Evolutionary conservation across 345 rosid species (phyloP).

Genomic region (Garcia nutans): DNA sequence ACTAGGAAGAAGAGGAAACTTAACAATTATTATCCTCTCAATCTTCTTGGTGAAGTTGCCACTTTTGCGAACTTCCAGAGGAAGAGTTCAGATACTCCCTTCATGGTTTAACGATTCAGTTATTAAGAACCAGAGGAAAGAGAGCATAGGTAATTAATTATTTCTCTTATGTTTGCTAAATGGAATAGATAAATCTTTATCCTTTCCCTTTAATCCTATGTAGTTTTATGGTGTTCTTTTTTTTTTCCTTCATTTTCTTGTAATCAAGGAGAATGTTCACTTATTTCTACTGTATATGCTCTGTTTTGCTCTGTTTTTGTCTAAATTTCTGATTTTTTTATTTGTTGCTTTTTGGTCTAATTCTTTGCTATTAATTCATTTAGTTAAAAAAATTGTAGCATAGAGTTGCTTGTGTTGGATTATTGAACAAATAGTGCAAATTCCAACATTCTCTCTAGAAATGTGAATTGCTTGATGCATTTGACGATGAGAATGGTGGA

Average conservation of each 20-base stretch:
- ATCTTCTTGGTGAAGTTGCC: conserved; percentile 75
- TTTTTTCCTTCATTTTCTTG: conserved; percentile 9
- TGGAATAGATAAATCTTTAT: background rate
- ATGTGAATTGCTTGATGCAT: conserved; percentile 48
- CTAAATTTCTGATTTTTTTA: background rate
- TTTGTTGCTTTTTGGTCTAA: background rate
- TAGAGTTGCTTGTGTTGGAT: conserved; percentile 37
- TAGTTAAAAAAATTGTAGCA: conserved; percentile 32
- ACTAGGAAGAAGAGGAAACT: no score
- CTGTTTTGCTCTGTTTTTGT: background rate
- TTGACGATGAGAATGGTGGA: conserved; percentile 80
- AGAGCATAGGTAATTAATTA: conserved; percentile 41
- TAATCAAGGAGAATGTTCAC: conserved; percentile 4
- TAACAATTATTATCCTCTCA: conserved; percentile 60
- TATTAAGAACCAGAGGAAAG: conserved; percentile 88
- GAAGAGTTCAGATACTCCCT: conserved; percentile 96
- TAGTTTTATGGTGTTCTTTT: background rate
- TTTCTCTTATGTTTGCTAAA: background rate
- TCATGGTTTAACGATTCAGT: conserved; percentile 97
- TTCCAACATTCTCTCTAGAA: conserved; percentile 36
- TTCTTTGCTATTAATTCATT: conserved; percentile 21
- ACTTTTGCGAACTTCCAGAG: conserved; percentile 86
- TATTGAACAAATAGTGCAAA: conserved; percentile 37
- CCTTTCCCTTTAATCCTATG: background rate
- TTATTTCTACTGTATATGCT: background rate